phyloP scores from a whole-genome alignment of 1,284 basidiomycete genomes.

The Ustilago shanxiensis region DNA sequence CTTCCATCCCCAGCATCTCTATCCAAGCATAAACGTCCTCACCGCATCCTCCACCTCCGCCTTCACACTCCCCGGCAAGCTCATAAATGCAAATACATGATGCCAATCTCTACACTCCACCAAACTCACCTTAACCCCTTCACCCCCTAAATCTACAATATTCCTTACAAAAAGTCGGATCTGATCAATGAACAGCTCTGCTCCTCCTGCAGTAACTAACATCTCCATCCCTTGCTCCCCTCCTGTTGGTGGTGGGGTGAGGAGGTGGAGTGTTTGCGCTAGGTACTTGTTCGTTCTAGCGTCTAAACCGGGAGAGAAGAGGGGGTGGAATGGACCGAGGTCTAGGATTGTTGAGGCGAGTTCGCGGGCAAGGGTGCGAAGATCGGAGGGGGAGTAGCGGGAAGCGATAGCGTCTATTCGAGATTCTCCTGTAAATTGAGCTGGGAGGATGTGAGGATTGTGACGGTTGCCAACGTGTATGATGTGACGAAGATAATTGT shows the following conservation, averaged over 20 bases:
- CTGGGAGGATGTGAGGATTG: not conserved
- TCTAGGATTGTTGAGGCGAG: slow-evolving; percentile 19
- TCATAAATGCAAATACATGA: slow-evolving; percentile 40
- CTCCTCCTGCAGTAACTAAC: slow-evolving; percentile 26
- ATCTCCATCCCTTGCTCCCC: slow-evolving; percentile 11
- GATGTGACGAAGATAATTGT: slow-evolving; percentile 39
- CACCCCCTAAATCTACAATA: slow-evolving; percentile 7
- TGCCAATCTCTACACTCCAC: slow-evolving; percentile 41
- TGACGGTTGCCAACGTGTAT: slow-evolving; percentile 10
- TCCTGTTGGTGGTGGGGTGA: not conserved
- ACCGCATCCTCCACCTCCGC: slow-evolving; percentile 35
- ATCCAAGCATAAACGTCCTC: slow-evolving; percentile 36
- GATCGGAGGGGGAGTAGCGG: slow-evolving; percentile 23
- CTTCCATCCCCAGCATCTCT: not conserved
- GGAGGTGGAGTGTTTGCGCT: slow-evolving; percentile 22
- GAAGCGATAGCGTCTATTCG: slow-evolving; percentile 3
- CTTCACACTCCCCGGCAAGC: slow-evolving; percentile 33
- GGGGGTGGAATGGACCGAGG: slow-evolving; percentile 37
- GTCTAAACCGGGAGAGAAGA: slow-evolving; percentile 26
- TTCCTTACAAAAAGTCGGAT: slow-evolving; percentile 22
- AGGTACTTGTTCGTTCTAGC: slow-evolving; percentile 22
- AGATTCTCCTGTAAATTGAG: not conserved
- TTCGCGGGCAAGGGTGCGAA: slow-evolving; percentile 11
- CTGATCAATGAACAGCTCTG: slow-evolving; percentile 35
- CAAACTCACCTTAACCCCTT: slow-evolving; percentile 24